A percentile compares a stretch with the other conserved stretches of the same genome.
These are phyloP conservation scores for Cyanodermella asteris DNA, from an alignment of 2,329 filamentous ascomycete genomes.

Conservation along the genomic window DNA sequence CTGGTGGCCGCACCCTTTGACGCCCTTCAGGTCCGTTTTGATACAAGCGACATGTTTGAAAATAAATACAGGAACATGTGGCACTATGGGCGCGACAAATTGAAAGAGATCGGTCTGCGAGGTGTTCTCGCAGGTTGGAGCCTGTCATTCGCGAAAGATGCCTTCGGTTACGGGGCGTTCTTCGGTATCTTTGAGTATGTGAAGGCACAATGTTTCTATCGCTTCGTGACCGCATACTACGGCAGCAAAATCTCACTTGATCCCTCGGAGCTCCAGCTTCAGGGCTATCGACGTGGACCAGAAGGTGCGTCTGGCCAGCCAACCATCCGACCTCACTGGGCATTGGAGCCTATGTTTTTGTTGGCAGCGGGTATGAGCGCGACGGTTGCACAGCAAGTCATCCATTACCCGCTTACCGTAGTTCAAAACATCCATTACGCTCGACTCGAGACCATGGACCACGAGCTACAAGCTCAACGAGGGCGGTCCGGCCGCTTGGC, in stretches of 20 bases:
- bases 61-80: conserved; percentile 40
- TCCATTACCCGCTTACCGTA: conserved; percentile 36
- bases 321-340: conserved; percentile 38
- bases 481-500: conserved; percentile 13
- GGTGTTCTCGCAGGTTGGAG: conserved; percentile 43
- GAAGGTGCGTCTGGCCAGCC: conserved; percentile 18
- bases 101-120: conserved; percentile 34
- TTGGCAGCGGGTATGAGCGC: conserved; percentile 36
- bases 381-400: conserved; percentile 33
- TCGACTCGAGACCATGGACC: conserved; percentile 36
- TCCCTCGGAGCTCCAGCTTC: conserved; percentile 5
- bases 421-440: conserved; percentile 39
- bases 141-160: conserved; percentile 36
- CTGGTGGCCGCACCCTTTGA: conserved; percentile 40
- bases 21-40: conserved; percentile 39
- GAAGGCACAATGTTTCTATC: conserved; percentile 40
- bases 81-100: conserved; percentile 37
- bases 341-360: conserved; percentile 39
- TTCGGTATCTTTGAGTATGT: conserved; percentile 42
- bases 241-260: too few species aligned
- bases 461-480: conserved; percentile 23
- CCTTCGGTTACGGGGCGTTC: conserved; percentile 38
- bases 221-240: conserved; percentile 37
- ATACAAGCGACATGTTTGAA: conserved; percentile 34
- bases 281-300: conserved; percentile 11